These are phyloP conservation scores for Penicillium tannophilum DNA, from an alignment of 495 filamentous ascomycete genomes.

Conservation along the genomic window DNA sequence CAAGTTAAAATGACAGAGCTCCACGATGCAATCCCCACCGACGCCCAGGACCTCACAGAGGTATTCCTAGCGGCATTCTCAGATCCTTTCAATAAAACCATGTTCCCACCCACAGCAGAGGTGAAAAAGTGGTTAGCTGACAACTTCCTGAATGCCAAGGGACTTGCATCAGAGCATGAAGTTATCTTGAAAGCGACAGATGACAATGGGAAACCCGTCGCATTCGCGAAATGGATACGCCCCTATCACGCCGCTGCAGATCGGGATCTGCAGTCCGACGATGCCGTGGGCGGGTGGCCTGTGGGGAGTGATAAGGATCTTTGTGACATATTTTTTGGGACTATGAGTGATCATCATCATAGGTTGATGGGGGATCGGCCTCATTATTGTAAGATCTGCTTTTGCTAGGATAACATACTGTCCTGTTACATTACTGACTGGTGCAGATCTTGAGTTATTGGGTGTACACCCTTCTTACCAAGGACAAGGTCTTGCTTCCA, in stretches of 20 bases:
- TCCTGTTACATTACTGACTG: neutral
- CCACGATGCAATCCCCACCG: constrained; percentile 9
- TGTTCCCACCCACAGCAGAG: constrained; percentile 32
- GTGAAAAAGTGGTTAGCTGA: constrained; percentile 24
- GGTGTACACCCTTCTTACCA: constrained; percentile 40
- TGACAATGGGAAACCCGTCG: constrained; percentile 15
- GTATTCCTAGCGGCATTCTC: constrained; percentile 30
- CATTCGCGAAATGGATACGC: constrained; percentile 31
- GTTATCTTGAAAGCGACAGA: constrained; percentile 23
- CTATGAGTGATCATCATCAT: constrained; percentile 21
- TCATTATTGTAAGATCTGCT: constrained; percentile 32
- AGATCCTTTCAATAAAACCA: constrained; percentile 19
- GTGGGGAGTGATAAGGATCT: constrained; percentile 19
- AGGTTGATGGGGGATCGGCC: constrained; percentile 24
- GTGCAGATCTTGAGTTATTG: constrained; percentile 37
- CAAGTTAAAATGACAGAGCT: neutral
- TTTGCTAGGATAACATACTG: neutral
- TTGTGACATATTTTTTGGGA: constrained; percentile 29
- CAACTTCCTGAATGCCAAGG: constrained; percentile 3
- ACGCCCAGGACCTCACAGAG: constrained; percentile 20
- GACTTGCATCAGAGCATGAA: constrained; percentile 4
- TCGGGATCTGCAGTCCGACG: constrained; percentile 16
- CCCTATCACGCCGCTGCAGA: constrained; percentile 11
- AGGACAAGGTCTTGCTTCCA: constrained; percentile 41
- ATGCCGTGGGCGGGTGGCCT: constrained; percentile 16